Conservation (phyloP, 1,139 yeast species). For the Diutina catenulata region DNA sequence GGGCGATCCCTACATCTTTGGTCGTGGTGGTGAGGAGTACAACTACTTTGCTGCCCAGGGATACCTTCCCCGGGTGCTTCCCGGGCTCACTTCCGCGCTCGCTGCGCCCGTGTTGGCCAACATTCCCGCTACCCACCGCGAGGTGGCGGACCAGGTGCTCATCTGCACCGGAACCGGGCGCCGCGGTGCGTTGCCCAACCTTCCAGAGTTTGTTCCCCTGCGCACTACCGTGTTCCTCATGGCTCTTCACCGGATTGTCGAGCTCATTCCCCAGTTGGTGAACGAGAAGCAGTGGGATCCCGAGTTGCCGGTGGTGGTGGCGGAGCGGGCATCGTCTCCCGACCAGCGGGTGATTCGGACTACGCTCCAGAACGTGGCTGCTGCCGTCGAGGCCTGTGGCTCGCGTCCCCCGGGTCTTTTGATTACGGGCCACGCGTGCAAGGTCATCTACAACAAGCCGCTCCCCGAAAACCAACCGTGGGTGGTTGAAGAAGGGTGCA, state of each 20-base stretch:
- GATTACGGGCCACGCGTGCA: conserved; percentile 74
- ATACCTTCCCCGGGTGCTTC: conserved; percentile 58
- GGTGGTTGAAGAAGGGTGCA: conserved; percentile 49
- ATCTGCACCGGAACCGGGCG: conserved; percentile 95
- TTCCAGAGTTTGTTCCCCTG: conserved; percentile 61
- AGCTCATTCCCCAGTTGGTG: conserved; percentile 49
- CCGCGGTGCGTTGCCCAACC: conserved; percentile 65
- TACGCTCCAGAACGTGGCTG: conserved; percentile 49
- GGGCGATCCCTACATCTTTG: conserved; percentile 95
- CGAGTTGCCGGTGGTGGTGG: conserved; percentile 67
- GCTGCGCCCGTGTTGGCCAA: conserved; percentile 81
- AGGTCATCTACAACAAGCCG: conserved; percentile 26
- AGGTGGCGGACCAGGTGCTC: conserved; percentile 83
- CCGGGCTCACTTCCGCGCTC: conserved; percentile 86
- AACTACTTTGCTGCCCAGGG: conserved; percentile 58
- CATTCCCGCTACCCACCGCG: conserved; percentile 88
- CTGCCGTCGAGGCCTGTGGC: conserved; percentile 70
- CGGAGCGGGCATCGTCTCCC: conserved; percentile 88
- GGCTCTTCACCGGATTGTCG: conserved; percentile 78
- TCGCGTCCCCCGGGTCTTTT: conserved; percentile 91
- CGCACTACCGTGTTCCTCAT: conserved; percentile 83
- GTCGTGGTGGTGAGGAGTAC: conserved; percentile 93
- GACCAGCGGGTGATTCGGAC: conserved; percentile 85
- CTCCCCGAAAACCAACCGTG: conserved; percentile 19
- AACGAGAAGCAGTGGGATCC: conserved; percentile 53